Evolutionary conservation across 2,329 filamentous ascomycete genomes (phyloP).

Genomic region (Corinectria fuckeliana): DNA sequence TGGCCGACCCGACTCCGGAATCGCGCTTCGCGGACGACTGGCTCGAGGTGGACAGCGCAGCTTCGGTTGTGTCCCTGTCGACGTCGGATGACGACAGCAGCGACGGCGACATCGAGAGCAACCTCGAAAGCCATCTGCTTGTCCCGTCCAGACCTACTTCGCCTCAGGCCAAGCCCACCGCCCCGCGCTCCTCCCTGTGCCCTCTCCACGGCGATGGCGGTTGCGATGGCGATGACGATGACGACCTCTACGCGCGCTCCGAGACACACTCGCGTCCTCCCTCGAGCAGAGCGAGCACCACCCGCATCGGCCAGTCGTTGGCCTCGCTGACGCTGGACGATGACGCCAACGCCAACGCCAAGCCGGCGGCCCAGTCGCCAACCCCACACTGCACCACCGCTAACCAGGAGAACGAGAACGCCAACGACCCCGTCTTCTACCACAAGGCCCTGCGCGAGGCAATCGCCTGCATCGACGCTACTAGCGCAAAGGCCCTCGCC

Average conservation of each 20-base stretch:
- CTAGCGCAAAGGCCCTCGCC: background rate
- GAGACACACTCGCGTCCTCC: background rate
- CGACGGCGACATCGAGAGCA: background rate
- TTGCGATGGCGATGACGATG: too few relatives aligned
- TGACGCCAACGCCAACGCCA: background rate
- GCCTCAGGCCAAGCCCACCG: too few relatives aligned
- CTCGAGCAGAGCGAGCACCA: background rate
- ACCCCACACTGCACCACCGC: background rate
- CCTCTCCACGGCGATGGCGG: too few relatives aligned
- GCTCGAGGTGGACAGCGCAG: conserved; percentile 27
- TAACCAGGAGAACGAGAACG: conserved; percentile 1
- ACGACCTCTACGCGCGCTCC: background rate
- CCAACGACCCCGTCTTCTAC: conserved; percentile 15
- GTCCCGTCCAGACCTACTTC: too few relatives aligned
- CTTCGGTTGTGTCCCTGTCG: conserved; percentile 27
- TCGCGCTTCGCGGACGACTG: conserved; percentile 31
- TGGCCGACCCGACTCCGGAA: conserved; percentile 5
- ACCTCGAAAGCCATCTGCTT: background rate
- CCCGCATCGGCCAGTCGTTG: background rate
- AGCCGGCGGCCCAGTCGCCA: background rate
- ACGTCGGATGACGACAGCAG: conserved; percentile 11
- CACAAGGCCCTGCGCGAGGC: conserved; percentile 9
- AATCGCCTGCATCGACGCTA: background rate
- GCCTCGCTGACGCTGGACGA: background rate
- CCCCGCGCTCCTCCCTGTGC: background rate